Percentiles rank a stretch among this genome's conserved stretches.
Conservation (phyloP, 2,329 filamentous ascomycete species). For the Spiromastix sp. region DNA sequence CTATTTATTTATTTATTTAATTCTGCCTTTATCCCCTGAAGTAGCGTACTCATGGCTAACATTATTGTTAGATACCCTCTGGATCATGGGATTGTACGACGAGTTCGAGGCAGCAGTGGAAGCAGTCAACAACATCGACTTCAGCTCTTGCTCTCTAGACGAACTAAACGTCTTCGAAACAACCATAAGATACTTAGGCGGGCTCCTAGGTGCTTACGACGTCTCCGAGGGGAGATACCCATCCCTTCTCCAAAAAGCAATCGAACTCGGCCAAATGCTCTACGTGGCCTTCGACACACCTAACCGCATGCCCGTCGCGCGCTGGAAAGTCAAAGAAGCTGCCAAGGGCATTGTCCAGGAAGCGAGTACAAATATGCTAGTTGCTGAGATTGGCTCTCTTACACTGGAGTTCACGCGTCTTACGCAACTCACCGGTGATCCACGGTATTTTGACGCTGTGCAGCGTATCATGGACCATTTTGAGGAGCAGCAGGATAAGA, state of each 20-base stretch:
- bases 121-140: constrained; percentile 44
- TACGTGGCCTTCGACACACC: constrained; percentile 30
- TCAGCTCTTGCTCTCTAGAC: constrained; percentile 26
- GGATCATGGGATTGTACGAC: constrained; percentile 48
- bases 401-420: constrained; percentile 32
- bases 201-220: constrained; percentile 43
- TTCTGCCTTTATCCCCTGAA: background rate
- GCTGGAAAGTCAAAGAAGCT: constrained; percentile 15
- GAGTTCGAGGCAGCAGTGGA: constrained; percentile 46
- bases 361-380: constrained; percentile 14
- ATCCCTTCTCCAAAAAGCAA: constrained; percentile 39
- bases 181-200: constrained; percentile 43
- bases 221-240: constrained; percentile 33
- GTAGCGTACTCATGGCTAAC: constrained; percentile 12
- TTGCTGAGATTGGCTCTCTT: constrained; percentile 28
- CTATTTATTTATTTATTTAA: background rate
- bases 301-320: constrained; percentile 13
- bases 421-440: constrained; percentile 26
- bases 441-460: constrained; percentile 26
- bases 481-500: constrained; percentile 20
- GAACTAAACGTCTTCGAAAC: constrained; percentile 37
- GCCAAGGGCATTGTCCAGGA: constrained; percentile 14
- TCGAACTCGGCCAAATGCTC: constrained; percentile 45
- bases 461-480: constrained; percentile 23
- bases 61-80: constrained; percentile 45